phyloP scores from a whole-genome alignment of 371 early-diverging fungal species.

The Rhizopus sp. region DNA sequence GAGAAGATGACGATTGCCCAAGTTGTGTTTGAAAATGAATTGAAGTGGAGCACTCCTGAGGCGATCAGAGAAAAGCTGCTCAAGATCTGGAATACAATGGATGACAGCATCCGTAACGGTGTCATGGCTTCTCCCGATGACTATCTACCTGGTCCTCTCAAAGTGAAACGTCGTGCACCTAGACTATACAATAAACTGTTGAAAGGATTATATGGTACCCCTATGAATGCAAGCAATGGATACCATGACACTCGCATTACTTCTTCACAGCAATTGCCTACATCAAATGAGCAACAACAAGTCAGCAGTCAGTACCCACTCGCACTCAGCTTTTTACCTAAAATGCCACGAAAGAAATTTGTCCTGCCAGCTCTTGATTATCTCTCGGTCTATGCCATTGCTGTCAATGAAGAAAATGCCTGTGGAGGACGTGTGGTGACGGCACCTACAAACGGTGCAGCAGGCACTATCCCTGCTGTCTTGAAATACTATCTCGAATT shows the following conservation, averaged over 20 bases:
- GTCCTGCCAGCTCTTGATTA: slow-evolving; percentile 84
- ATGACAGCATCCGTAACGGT: slow-evolving; percentile 85
- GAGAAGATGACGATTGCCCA: slow-evolving; percentile 93
- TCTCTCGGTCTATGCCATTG: slow-evolving; percentile 92
- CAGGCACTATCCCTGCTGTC: slow-evolving; percentile 91
- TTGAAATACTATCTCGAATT: slow-evolving; percentile 95
- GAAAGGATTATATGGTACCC: slow-evolving; percentile 69
- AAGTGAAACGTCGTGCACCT: slow-evolving; percentile 88
- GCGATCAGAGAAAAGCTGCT: slow-evolving; percentile 75
- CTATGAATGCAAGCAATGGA: slow-evolving; percentile 21
- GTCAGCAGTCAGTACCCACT: slow-evolving; percentile 30
- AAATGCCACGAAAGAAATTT: slow-evolving; percentile 47
- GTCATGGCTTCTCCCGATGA: slow-evolving; percentile 50
- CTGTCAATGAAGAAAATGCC: slow-evolving; percentile 97
- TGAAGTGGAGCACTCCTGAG: slow-evolving; percentile 83
- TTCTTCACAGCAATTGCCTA: slow-evolving; percentile 6
- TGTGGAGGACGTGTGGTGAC: slow-evolving; percentile 94
- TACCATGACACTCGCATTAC: slow-evolving; percentile 34
- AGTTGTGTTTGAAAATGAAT: slow-evolving; percentile 92
- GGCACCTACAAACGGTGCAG: slow-evolving; percentile 93
- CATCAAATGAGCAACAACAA: too few relatives aligned
- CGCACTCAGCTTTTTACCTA: slow-evolving; percentile 40
- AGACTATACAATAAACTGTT: slow-evolving; percentile 82
- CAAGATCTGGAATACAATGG: slow-evolving; percentile 94
- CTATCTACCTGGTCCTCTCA: slow-evolving; percentile 83